Percentiles rank a stretch among this genome's conserved stretches.
These are phyloP conservation scores for Globisporangium alternatum DNA, from an alignment of 352 stramenopile species.

Conservation along the genomic window DNA sequence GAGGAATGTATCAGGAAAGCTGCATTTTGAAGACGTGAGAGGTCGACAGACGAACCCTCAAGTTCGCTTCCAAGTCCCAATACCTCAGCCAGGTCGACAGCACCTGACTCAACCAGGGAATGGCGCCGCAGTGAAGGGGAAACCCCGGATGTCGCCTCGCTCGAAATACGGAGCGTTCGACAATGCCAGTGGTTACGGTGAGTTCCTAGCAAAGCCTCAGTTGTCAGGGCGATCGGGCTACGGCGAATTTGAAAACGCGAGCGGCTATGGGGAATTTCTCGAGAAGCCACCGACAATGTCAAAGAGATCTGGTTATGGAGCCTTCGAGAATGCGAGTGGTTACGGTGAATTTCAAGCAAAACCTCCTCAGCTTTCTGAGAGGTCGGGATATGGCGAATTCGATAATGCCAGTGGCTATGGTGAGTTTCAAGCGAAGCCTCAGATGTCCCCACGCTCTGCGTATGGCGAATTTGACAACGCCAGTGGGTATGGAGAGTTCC, in stretches of 20 bases:
- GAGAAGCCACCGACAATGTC: slow-evolving; percentile 7
- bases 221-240: slow-evolving; percentile 8
- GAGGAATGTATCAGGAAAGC: neutral
- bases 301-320: slow-evolving; percentile 27
- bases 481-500: slow-evolving; percentile 36
- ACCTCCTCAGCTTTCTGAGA: neutral
- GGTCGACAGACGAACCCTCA: neutral
- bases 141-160: slow-evolving; percentile 2
- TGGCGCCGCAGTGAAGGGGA: neutral
- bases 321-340: slow-evolving; percentile 24
- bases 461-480: slow-evolving; percentile 35
- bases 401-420: slow-evolving; percentile 37
- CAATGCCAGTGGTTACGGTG: slow-evolving; percentile 25
- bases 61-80: slow-evolving; percentile 13
- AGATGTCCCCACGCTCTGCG: slow-evolving; percentile 17
- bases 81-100: neutral
- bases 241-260: slow-evolving; percentile 31
- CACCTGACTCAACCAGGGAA: neutral
- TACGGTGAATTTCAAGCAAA: slow-evolving; percentile 25
- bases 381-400: slow-evolving; percentile 35
- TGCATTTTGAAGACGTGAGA: neutral
- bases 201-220: slow-evolving; percentile 17
- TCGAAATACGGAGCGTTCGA: slow-evolving; percentile 31
- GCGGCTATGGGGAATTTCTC: slow-evolving; percentile 32
- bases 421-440: slow-evolving; percentile 15